These are phyloP conservation scores for Sarocladium strictum DNA, from an alignment of 2,329 filamentous ascomycete species.

Conservation along the genomic window DNA sequence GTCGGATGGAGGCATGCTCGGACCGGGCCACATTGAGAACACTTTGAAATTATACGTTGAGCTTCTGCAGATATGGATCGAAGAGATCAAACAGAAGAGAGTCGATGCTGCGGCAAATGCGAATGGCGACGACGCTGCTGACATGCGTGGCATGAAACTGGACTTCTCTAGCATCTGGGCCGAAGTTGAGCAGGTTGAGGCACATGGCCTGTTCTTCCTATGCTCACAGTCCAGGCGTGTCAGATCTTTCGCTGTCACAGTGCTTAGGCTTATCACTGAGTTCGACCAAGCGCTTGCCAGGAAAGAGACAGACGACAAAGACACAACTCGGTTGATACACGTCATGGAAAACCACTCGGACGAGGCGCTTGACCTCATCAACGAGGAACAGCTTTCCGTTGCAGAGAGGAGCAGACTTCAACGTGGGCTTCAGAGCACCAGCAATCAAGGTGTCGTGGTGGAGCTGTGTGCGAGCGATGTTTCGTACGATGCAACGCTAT, in stretches of 20 bases:
- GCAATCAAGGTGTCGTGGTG: slow-evolving; percentile 78
- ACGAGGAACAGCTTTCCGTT: slow-evolving; percentile 84
- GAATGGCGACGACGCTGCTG: slow-evolving; percentile 55
- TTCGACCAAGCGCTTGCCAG: slow-evolving; percentile 88
- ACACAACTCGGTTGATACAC: slow-evolving; percentile 72
- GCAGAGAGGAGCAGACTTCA: slow-evolving; percentile 90
- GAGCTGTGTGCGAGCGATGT: slow-evolving; percentile 94
- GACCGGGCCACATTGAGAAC: slow-evolving; percentile 88
- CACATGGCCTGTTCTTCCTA: slow-evolving; percentile 92
- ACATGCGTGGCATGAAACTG: slow-evolving; percentile 68
- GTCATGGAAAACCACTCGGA: slow-evolving; percentile 87
- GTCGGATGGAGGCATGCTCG: slow-evolving; percentile 95
- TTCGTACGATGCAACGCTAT: slow-evolving; percentile 88
- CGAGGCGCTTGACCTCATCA: slow-evolving; percentile 76
- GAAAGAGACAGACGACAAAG: slow-evolving; percentile 48
- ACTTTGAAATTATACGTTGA: slow-evolving; percentile 91
- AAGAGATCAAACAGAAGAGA: slow-evolving; percentile 85
- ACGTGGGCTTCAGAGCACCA: slow-evolving; percentile 72
- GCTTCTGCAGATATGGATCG: slow-evolving; percentile 92
- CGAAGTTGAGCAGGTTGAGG: slow-evolving; percentile 94
- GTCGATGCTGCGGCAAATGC: slow-evolving; percentile 63
- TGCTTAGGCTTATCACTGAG: slow-evolving; percentile 84
- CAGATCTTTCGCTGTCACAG: slow-evolving; percentile 83
- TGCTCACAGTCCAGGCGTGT: slow-evolving; percentile 93
- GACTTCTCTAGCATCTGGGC: slow-evolving; percentile 85